Conservation (phyloP, 768 basidiomycete genomes). For the Pholiota microspora region DNA sequence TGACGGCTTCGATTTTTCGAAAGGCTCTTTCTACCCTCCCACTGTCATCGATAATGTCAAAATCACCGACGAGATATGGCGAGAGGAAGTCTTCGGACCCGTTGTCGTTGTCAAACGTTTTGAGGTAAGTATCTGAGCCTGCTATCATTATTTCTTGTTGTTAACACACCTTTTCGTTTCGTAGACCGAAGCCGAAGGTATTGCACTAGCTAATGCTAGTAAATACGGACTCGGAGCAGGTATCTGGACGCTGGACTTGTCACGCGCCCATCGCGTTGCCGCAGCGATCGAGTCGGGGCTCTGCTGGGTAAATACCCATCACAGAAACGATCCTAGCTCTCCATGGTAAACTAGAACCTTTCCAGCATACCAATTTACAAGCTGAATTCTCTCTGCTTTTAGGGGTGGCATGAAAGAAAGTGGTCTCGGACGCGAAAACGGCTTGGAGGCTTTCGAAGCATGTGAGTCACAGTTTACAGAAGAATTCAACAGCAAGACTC, state of each 20-base stretch:
- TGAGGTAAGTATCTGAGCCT: constrained; percentile 23
- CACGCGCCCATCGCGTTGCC: constrained; percentile 74
- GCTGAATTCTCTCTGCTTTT: not conserved
- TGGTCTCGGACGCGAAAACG: constrained; percentile 86
- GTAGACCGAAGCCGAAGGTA: constrained; percentile 63
- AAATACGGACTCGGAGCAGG: constrained; percentile 82
- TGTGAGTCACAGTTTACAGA: constrained; percentile 45
- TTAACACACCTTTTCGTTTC: not conserved
- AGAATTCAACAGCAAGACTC: not conserved
- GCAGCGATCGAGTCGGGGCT: constrained; percentile 69
- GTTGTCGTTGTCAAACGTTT: constrained; percentile 65
- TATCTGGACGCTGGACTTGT: constrained; percentile 76
- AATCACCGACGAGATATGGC: constrained; percentile 64
- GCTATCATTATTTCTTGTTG: not conserved
- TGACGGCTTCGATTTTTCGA: constrained; percentile 70
- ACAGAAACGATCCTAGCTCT: constrained; percentile 86
- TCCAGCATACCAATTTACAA: not conserved
- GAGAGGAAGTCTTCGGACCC: constrained; percentile 85
- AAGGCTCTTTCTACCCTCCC: constrained; percentile 77
- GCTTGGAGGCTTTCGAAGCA: constrained; percentile 74
- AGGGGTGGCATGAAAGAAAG: constrained; percentile 91
- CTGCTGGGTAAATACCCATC: constrained; percentile 89
- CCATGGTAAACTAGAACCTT: constrained; percentile 60
- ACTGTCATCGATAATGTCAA: constrained; percentile 66
- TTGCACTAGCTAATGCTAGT: constrained; percentile 68